Evolutionary conservation across 345 rosid genomes (phyloP), one percentile per base, ranked within the genome.

Genomic region (Citrus glauca): DNA sequence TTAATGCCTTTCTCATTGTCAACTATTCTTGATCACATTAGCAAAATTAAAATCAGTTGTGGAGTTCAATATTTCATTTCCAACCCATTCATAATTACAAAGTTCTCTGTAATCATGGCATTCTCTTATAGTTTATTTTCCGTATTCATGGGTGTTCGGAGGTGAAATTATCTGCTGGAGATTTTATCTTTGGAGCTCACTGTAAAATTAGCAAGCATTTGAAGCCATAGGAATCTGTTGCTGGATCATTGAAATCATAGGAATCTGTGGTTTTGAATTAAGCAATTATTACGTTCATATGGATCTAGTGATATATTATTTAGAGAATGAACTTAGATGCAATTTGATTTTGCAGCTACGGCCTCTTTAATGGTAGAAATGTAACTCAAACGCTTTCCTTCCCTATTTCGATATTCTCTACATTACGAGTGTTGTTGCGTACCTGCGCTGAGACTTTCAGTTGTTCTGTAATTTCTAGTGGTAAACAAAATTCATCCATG

Each of bases 1-100:
- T 53, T 38, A 50, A 72, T 57, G 42, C 64, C 60, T 77, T 75
- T 55, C 61, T 28, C 55, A 35, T 74, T 85, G 81, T 83, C 62
- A 71, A 69, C 66, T 76, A 42, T 79, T 42, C 73, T 62, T 25
- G 63, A 72, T 69, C 71, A 65, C 71, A 68, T 48, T 73, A 62
- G 56, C 42, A 63, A 53, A 55, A 60, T 24, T 60, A 55, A 37
- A 68, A 37, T 60, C 64, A 62, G 42, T 50, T 53, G 32, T 77
- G 65, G 32, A 71, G 71, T 70, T 71, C 74, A 32, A 77, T 56
- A 17, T 30, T 61, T 63, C 64, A 59, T 28, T 45, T 50, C 28
- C 60, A 10, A 16, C 71, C 19, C 27, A 28, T 11, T 7, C 2
- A 30, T n/a, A 38, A 10, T 35, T n/a, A 60, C 66, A 28, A 10